These are phyloP conservation scores for Rhodotorula sp. DNA, from an alignment of 1,284 basidiomycete species.

Conservation along the genomic window DNA sequence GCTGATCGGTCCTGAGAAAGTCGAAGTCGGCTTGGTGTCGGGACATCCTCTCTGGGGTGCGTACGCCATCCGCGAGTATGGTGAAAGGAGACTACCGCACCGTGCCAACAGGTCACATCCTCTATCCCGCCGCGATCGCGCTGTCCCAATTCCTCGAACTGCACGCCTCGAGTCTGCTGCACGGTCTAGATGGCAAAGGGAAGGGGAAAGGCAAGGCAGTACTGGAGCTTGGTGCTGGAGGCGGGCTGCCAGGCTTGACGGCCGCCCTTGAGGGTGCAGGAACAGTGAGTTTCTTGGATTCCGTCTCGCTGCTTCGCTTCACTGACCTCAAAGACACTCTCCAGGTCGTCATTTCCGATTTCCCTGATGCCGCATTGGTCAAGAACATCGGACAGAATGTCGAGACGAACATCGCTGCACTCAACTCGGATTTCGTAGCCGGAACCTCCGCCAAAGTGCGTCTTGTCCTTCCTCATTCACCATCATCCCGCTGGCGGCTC, in stretches of 20 bases:
- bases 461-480: not conserved
- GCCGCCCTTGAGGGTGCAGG: slow-evolving; percentile 66
- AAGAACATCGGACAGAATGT: slow-evolving; percentile 76
- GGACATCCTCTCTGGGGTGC: slow-evolving; percentile 45
- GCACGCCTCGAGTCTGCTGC: slow-evolving; percentile 24
- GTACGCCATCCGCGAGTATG: not conserved
- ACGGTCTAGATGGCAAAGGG: slow-evolving; percentile 50
- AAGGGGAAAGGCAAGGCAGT: slow-evolving; percentile 56
- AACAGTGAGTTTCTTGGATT: slow-evolving; percentile 41
- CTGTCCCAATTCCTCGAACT: slow-evolving; percentile 48
- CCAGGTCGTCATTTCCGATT: slow-evolving; percentile 83
- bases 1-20: slow-evolving; percentile 7
- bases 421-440: slow-evolving; percentile 52
- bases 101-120: slow-evolving; percentile 39
- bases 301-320: not conserved
- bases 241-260: slow-evolving; percentile 79
- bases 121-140: slow-evolving; percentile 49
- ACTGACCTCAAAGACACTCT: too few species aligned
- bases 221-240: slow-evolving; percentile 90
- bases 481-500: not conserved
- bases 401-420: slow-evolving; percentile 56
- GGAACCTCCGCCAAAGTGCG: slow-evolving; percentile 53
- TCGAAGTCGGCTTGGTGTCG: slow-evolving; percentile 41
- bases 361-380: slow-evolving; percentile 77
- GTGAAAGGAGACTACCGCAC: too few species aligned